Base-by-base conservation (phyloP, 345 rosid species). In the Crucihimalaya himalaica region DNA sequence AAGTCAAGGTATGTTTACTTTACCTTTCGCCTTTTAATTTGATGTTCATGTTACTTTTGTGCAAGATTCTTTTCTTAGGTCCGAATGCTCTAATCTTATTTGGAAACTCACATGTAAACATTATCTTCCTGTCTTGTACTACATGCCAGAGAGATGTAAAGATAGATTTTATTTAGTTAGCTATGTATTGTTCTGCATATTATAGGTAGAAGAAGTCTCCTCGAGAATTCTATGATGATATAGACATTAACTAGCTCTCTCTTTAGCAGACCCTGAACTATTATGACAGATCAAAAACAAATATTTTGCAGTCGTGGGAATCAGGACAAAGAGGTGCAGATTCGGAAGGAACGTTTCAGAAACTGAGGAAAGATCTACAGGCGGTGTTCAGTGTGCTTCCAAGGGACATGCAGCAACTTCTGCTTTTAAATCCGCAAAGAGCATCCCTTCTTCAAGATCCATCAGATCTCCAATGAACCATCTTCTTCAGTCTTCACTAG, bases 371-470 rank as follows among this genome's bases (percentile, higher is more conserved):
- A 67, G 98, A 92, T 84, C 71, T 95, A 81, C 89, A 66, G 79
- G 86, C 82, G 4, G 88, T 90, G 74, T 92, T 88, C 81, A 74
- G 74, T 71, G 79, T 86, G 29, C 91, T 95, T 59, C 98, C 97
- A 13, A 81, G 73, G 76, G 97, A 94, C 69, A 81, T 91, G 95
- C 98, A 91, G 74, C 83, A 91, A 75, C 97, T 89, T 81, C 83
- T 91, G 78, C 87, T 88, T 62, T 78, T 85, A 77, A 95, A 92
- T 82, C 99, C 99, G 12, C 84, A 92, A 63, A 89, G 89, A 53
- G 91, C 88, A 58, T 81, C 81, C 72, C 89, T 95, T 79, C 84
- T 95, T 45, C 87, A 78, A 77, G 78, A 71, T 71, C 80, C 76
- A 55, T 51, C 47, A 56, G 80, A 69, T 43, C 59, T 76, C n/a